phyloP scores from a whole-genome alignment of 768 basidiomycete species.

The Trametes punicea region DNA sequence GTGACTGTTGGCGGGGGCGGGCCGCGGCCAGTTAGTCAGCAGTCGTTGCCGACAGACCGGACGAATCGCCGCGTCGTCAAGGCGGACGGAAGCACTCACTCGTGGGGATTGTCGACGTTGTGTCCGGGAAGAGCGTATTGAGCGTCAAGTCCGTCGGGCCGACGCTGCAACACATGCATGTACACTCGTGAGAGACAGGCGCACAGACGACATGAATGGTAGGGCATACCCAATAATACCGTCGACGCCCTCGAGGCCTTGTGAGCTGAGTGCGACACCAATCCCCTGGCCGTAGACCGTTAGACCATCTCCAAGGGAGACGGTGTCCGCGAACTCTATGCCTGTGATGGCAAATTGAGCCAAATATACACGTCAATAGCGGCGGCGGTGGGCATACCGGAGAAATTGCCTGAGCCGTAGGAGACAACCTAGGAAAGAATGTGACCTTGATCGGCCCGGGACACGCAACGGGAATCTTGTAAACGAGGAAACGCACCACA shows the following conservation, averaged over 20 bases:
- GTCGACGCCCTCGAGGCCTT: too few species aligned
- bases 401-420: constrained; percentile 21
- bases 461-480: not conserved
- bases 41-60: not conserved
- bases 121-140: constrained; percentile 26
- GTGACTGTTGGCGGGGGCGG: constrained; percentile 32
- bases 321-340: too few species aligned
- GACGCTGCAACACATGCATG: constrained; percentile 40
- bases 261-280: too few species aligned
- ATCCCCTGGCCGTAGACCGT: too few species aligned
- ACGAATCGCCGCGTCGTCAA: not conserved
- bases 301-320: too few species aligned
- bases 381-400: constrained; percentile 8
- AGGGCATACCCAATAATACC: constrained; percentile 58
- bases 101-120: constrained; percentile 11
- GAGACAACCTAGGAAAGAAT: constrained; percentile 12
- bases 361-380: too few species aligned
- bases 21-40: constrained; percentile 8
- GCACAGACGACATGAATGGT: not conserved
- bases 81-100: constrained; percentile 1
- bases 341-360: too few species aligned
- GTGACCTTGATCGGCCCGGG: not conserved
- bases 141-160: constrained; percentile 57
- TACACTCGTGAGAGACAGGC: not conserved
- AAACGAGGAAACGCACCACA: constrained; percentile 9